A percentile compares a stretch with the other conserved stretches of the same genome.
These are phyloP conservation scores for Nicotiana benthamiana DNA, from an alignment of 257 asterid species.

Conservation along the genomic window DNA sequence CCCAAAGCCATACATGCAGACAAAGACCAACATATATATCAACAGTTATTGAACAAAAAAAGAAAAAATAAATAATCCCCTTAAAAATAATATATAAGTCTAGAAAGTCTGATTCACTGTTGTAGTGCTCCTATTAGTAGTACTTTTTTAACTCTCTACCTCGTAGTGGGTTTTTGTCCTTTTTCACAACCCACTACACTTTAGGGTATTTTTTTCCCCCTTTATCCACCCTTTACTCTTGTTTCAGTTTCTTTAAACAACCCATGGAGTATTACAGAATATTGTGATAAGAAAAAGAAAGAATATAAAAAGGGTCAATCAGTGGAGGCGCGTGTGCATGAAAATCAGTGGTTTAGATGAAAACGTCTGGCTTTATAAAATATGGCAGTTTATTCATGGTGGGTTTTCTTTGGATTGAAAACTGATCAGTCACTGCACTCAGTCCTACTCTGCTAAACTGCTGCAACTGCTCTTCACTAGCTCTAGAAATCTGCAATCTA, in stretches of 20 bases:
- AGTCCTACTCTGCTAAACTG: not conserved
- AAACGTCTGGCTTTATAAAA: slow-evolving; percentile 7
- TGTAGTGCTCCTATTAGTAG: slow-evolving; percentile 5
- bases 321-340: slow-evolving; percentile 27
- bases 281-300: not conserved
- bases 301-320: not conserved
- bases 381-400: not conserved
- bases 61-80: not conserved
- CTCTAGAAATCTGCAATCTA: not conserved
- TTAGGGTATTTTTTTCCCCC: not conserved
- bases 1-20: slow-evolving; percentile 25
- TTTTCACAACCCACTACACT: slow-evolving; percentile 31
- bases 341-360: slow-evolving; percentile 24
- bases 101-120: slow-evolving; percentile 10
- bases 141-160: slow-evolving; percentile 4
- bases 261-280: not conserved
- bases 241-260: not conserved
- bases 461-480: not conserved
- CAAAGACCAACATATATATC: slow-evolving; percentile 25
- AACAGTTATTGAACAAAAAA: slow-evolving; percentile 24
- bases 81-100: not conserved
- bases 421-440: not conserved
- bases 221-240: not conserved
- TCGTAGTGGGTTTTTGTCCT: slow-evolving; percentile 7
- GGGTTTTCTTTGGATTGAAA: not conserved